Percentiles rank a stretch among this genome's conserved stretches.
phyloP scores from a whole-genome alignment of 2,329 filamentous ascomycete species.

The Fusarium citri region DNA sequence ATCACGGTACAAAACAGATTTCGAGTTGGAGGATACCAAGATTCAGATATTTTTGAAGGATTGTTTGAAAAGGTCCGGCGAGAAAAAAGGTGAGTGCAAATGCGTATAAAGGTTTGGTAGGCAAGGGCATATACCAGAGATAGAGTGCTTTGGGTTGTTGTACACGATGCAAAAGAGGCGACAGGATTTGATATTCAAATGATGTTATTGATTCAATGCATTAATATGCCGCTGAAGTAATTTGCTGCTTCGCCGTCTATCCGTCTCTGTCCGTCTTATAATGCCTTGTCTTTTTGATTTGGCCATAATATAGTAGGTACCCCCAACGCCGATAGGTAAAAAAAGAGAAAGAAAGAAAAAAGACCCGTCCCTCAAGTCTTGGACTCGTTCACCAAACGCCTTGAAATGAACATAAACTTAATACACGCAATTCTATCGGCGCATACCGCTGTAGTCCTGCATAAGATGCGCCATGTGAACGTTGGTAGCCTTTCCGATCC shows the following conservation, averaged over 20 bases:
- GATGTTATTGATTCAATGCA: constrained; percentile 22
- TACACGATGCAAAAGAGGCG: neutral
- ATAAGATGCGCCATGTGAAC: constrained; percentile 86
- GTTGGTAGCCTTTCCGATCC: constrained; percentile 85
- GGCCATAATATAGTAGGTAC: constrained; percentile 13
- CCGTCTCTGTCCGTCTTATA: constrained; percentile 10
- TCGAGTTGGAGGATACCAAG: constrained; percentile 78
- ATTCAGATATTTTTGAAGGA: constrained; percentile 71
- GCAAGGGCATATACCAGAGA: neutral
- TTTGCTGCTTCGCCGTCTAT: constrained; percentile 20
- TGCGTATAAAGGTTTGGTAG: neutral
- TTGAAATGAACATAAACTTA: constrained; percentile 10
- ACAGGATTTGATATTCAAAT: constrained; percentile 8
- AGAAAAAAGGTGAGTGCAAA: constrained; percentile 13
- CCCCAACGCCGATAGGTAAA: constrained; percentile 22
- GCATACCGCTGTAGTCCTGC: constrained; percentile 73
- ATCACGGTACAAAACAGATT: constrained; percentile 77
- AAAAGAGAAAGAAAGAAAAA: neutral
- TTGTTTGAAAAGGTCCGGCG: constrained; percentile 70
- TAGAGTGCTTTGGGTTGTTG: neutral
- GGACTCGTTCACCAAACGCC: constrained; percentile 26
- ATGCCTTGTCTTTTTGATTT: constrained; percentile 20
- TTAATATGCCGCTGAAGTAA: constrained; percentile 26
- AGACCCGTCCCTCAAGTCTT: constrained; percentile 4
- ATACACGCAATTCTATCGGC: constrained; percentile 50